Base-by-base conservation (phyloP, 495 filamentous ascomycete species). In the Tuber aestivum region DNA sequence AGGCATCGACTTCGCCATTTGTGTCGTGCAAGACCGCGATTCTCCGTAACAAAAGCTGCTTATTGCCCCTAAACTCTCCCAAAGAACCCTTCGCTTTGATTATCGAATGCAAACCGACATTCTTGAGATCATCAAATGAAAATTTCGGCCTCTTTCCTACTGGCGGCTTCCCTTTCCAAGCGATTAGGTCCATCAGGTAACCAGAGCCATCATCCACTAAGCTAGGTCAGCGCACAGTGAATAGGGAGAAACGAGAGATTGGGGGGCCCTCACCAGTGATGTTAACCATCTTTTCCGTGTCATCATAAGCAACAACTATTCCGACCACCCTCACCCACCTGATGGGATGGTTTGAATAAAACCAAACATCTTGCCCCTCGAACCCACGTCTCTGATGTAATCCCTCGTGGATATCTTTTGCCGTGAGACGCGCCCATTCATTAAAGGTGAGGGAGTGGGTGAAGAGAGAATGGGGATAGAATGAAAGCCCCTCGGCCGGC, bases 291-390 rank as follows among this genome's bases (percentile, higher is more conserved):
- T 50, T 71, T 27, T 86, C 82, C 73, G 86, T 87, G 32, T 93
- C 89, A 75, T 93, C 90, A 73, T 94, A 86, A 20, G 92, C 91
- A 70, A 97, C 91, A 32, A 99, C 87, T 23, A 91, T 83, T 20
- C 95, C 95, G 37, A 91, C 87, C 27, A 97, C 79, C 77, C 90
- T 89, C 61, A 95, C 89, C 88, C 90, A 97, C 87, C 90, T 91
- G 76, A 98, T 91, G 0, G 96, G 95, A 84, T 98, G 94, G 85
- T 97, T 97, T 85, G 95, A 94, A 85, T 89, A 95, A 56, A 76
- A 81, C 76, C 76, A 78, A 32, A 95, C 84, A 79, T 90, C 85
- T 38, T 72, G 72, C 80, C 38, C 84, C 92, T 92, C 93, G 84
- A 92, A 95, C 27, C 89, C 90, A 5, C 85, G 82, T 70, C 89